phyloP scores from a whole-genome alignment of 2,329 filamentous ascomycete species.

The Aspergillus sp. region DNA sequence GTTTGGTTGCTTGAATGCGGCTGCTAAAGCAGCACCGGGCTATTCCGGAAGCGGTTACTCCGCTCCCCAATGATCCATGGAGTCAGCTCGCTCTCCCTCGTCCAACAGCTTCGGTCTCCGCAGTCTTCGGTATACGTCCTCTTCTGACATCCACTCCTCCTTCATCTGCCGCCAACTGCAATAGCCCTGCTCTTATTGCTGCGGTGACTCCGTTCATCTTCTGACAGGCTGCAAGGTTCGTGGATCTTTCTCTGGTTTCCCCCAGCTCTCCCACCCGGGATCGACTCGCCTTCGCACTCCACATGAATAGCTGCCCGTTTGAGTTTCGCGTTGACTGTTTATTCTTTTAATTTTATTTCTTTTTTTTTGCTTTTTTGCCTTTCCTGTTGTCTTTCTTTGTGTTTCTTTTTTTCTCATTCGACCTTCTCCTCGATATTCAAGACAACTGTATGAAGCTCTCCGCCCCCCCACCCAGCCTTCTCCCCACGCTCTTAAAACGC shows the following conservation, averaged over 20 bases:
- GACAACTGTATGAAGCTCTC: conserved; percentile 10
- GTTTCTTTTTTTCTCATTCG: background rate
- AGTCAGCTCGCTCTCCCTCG: background rate
- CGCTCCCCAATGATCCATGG: too few relatives aligned
- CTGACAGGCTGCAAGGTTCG: conserved; percentile 10
- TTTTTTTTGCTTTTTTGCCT: background rate
- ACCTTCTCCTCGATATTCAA: background rate
- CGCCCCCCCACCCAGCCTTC: conserved; percentile 12
- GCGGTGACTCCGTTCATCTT: background rate
- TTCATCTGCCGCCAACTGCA: conserved; percentile 1
- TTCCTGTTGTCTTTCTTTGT: background rate
- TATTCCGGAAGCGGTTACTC: conserved; percentile 4
- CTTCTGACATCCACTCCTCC: background rate
- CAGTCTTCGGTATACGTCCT: background rate
- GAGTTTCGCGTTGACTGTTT: conserved; percentile 9
- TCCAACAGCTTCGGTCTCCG: background rate
- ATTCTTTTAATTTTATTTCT: conserved; percentile 1
- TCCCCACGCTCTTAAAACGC: conserved; percentile 16
- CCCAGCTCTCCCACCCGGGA: conserved; percentile 2
- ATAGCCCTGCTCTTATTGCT: conserved; percentile 2
- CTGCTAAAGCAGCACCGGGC: conserved; percentile 3
- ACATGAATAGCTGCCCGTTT: conserved; percentile 8
- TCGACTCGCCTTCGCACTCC: conserved; percentile 10
- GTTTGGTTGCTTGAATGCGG: too few relatives aligned
- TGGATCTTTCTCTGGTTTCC: conserved; percentile 6